Base-by-base conservation (phyloP, 192 early-diverging fungal species). In the Linnemannia exigua region DNA sequence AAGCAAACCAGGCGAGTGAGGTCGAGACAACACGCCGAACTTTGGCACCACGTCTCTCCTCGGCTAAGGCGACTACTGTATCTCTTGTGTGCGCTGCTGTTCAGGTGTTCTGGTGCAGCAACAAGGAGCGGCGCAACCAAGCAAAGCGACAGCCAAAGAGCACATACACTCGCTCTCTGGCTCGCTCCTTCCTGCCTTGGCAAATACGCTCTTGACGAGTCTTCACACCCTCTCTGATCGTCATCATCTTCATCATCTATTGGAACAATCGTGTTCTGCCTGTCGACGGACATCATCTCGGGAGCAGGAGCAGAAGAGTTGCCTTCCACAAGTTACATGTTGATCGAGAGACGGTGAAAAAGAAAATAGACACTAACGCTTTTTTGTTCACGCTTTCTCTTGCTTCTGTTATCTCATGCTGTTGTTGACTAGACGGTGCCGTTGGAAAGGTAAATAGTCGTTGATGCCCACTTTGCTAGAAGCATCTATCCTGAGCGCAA, bases 371-470 rank as follows among this genome's bases (percentile, higher is more conserved):
- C 28, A 31, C 12, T 31, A 63, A 63, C 58, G 1, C 28, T 63
- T 63, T 28, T 25, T 31, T n/a, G n/a, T 25, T 54, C n/a, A 54
- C 25, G 52, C 17, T 54, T 46, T 5, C 44, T 72, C 15, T 48
- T 25, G 46, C 2, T 19, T 31, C 44, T 72, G 41, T 41, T 72
- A 72, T n/a, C 31, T 38, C 35, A 3, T 74, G 47, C 20, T 74
- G 33, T 74, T 20, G 31, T 19, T 54, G 28, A 36, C 47, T 54
- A 74, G 72, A 74, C 35, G 72, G 72, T 74, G 72, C 72, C 48
- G 72, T 74, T 35, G 72, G 72, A 74, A 74, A 74, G 72, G 72
- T 74, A 74, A 74, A 51, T 19, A 71, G 6, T 33, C 35, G 41
- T 33, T 47, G n/a, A n/a, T 31, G 48, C 19, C 41, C 47, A 72